phyloP scores from a whole-genome alignment of 371 early-diverging fungal species.

The Saksenaea vasiformis region DNA sequence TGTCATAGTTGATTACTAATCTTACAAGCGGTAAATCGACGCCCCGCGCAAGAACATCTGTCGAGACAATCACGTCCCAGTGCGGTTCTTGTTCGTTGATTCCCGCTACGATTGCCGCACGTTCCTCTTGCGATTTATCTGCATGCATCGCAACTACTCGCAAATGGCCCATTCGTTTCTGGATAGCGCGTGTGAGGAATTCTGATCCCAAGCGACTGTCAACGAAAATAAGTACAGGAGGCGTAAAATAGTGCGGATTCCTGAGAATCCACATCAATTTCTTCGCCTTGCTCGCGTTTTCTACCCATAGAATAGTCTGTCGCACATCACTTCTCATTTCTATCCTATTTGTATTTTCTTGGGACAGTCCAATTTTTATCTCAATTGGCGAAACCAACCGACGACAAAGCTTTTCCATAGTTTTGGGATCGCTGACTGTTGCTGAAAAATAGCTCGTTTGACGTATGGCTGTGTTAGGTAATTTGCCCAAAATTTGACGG shows the following conservation, averaged over 20 bases:
- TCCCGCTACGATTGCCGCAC: conserved; percentile 35
- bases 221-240: conserved; percentile 61
- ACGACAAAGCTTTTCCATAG: conserved; percentile 14
- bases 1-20: conserved; percentile 64
- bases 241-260: conserved; percentile 56
- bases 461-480: conserved; percentile 39
- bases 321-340: conserved; percentile 48
- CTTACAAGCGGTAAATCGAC: conserved; percentile 50
- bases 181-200: conserved; percentile 50
- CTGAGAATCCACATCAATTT: conserved; percentile 55
- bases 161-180: conserved; percentile 36
- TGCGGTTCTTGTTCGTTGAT: conserved; percentile 30
- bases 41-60: conserved; percentile 59
- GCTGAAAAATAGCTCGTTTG: conserved; percentile 60
- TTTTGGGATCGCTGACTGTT: conserved; percentile 23
- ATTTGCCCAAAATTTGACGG: conserved; percentile 45
- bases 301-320: conserved; percentile 68
- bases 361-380: conserved; percentile 10
- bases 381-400: conserved; percentile 25
- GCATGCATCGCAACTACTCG: conserved; percentile 54
- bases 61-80: conserved; percentile 56
- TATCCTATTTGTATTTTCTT: conserved; percentile 16
- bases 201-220: conserved; percentile 60
- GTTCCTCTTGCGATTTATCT: conserved; percentile 55
- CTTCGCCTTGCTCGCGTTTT: conserved; percentile 62